phyloP scores from a whole-genome alignment of 345 rosid genomes.

The Zanthoxylum bungeanum region DNA sequence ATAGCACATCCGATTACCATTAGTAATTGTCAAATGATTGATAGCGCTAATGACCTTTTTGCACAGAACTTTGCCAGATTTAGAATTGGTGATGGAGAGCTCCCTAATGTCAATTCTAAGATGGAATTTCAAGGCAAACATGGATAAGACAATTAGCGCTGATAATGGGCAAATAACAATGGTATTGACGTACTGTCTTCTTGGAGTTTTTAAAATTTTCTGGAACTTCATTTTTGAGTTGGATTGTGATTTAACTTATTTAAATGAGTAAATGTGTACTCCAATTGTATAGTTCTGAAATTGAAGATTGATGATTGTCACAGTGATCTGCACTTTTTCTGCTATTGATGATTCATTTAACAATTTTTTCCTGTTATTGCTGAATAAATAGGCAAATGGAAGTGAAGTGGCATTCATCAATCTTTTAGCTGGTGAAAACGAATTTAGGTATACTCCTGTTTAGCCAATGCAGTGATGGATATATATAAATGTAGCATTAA shows the following conservation, averaged over 20 bases:
- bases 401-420: conserved; percentile 49
- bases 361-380: neutral
- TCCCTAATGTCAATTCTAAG: conserved; percentile 44
- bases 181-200: conserved; percentile 35
- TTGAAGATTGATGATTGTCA: neutral
- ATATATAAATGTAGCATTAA: neutral
- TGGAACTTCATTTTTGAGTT: neutral
- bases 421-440: conserved; percentile 34
- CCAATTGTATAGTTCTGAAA: neutral
- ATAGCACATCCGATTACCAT: neutral
- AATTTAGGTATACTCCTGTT: conserved; percentile 33
- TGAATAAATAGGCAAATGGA: conserved; percentile 39
- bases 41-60: conserved; percentile 4
- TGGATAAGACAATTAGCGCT: conserved; percentile 44
- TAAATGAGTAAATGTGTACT: neutral
- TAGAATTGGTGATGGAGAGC: conserved; percentile 46
- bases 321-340: neutral
- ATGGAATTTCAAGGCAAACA: conserved; percentile 54
- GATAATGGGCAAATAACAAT: conserved; percentile 38
- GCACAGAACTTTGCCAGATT: conserved; percentile 48
- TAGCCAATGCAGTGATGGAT: neutral
- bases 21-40: conserved; percentile 8
- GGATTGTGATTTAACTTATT: neutral
- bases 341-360: conserved; percentile 3
- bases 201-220: neutral